These are phyloP conservation scores for Silybum marianum DNA, from an alignment of 129 eudicot genomes.

Conservation along the genomic window DNA sequence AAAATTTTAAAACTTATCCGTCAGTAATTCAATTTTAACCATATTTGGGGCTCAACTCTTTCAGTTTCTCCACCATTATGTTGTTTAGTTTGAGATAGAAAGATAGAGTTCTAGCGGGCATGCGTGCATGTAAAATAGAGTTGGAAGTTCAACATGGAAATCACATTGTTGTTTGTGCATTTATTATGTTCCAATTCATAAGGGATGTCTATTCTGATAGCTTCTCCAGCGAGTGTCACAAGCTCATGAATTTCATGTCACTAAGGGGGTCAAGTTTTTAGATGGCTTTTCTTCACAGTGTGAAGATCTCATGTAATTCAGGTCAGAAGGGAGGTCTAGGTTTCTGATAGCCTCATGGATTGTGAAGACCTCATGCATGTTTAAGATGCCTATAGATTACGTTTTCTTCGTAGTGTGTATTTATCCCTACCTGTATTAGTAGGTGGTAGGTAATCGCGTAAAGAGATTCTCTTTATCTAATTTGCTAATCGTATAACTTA, in stretches of 20 bases:
- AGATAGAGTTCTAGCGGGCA: not conserved
- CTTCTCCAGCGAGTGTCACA: not conserved
- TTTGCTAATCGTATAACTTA: no score
- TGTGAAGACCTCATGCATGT: not conserved
- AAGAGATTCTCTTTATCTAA: no score
- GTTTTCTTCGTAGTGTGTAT: not conserved
- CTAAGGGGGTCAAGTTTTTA: not conserved
- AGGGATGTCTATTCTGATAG: not conserved
- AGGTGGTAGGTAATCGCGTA: not conserved
- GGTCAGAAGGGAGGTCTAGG: not conserved
- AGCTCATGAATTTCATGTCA: not conserved
- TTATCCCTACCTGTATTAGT: not conserved
- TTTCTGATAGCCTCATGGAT: not conserved
- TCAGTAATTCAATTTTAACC: no score
- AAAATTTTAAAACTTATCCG: no score
- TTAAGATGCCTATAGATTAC: not conserved
- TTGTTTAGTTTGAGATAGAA: not conserved
- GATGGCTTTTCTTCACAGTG: not conserved
- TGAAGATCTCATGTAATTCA: not conserved
- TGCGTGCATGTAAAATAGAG: not conserved
- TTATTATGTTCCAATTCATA: not conserved
- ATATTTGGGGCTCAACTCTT: conserved; percentile 11
- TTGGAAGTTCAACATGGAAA: not conserved
- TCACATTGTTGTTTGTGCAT: not conserved
- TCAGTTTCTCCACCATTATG: conserved; percentile 3